Conservation (phyloP, 768 basidiomycete species). For the Boletellus emodensis region DNA sequence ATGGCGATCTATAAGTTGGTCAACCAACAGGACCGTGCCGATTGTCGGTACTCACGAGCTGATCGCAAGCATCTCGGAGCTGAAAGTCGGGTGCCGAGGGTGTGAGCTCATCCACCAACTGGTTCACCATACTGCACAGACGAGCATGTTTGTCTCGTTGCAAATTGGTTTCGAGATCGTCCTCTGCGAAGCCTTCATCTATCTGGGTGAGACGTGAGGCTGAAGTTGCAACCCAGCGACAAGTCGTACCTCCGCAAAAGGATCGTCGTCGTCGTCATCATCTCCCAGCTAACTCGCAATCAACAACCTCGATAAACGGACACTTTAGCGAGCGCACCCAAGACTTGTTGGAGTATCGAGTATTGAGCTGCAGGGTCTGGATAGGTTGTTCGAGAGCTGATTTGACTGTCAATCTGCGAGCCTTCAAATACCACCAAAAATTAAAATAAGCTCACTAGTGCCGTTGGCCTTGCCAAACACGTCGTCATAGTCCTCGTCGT, state of each 20-base stretch:
- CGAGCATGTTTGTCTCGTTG: slow-evolving; percentile 92
- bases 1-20: slow-evolving; percentile 58
- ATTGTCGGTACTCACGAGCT: slow-evolving; percentile 55
- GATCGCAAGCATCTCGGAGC: slow-evolving; percentile 80
- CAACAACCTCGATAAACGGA: neutral
- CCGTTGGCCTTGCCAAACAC: slow-evolving; percentile 80
- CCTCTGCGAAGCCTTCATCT: slow-evolving; percentile 89
- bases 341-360: slow-evolving; percentile 81
- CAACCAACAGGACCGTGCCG: neutral
- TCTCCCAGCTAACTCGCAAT: slow-evolving; percentile 57
- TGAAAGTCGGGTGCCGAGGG: slow-evolving; percentile 80
- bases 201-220: slow-evolving; percentile 46
- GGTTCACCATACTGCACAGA: slow-evolving; percentile 73
- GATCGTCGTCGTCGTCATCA: slow-evolving; percentile 89
- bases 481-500: slow-evolving; percentile 93
- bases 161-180: slow-evolving; percentile 88
- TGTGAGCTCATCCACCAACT: slow-evolving; percentile 82
- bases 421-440: neutral
- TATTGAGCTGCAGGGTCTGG: slow-evolving; percentile 81
- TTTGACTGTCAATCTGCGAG: slow-evolving; percentile 17
- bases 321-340: slow-evolving; percentile 53
- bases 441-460: slow-evolving; percentile 46
- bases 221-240: neutral
- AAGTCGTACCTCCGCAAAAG: slow-evolving; percentile 79
- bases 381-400: slow-evolving; percentile 54